Conservation (phyloP, 805 yeast genomes). For the Ogataea angusta region DNA sequence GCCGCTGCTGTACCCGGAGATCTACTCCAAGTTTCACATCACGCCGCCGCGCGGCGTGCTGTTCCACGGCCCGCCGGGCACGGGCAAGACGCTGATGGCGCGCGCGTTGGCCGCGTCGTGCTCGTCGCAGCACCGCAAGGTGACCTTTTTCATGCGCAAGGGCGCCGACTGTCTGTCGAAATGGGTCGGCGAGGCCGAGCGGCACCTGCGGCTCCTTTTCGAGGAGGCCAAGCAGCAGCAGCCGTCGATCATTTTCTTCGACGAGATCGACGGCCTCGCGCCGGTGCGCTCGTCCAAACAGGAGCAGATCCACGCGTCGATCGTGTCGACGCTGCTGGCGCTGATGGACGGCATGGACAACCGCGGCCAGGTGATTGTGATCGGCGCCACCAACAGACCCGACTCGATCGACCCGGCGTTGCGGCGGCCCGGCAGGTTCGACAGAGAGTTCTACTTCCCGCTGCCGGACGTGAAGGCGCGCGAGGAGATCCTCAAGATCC, state of each 20-base stretch:
- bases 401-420: conserved; percentile 98
- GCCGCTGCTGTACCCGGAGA: conserved; percentile 90
- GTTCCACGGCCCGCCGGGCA: conserved; percentile 99
- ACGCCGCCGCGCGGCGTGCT: conserved; percentile 97
- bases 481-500: conserved; percentile 73
- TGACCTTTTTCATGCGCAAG: conserved; percentile 95
- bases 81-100: conserved; percentile 98
- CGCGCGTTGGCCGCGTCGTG: conserved; percentile 95
- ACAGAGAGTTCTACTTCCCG: conserved; percentile 94
- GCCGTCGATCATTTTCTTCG: conserved; percentile 94
- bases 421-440: conserved; percentile 95
- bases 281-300: conserved; percentile 97
- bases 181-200: conserved; percentile 99
- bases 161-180: conserved; percentile 97
- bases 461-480: conserved; percentile 82
- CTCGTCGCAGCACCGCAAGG: conserved; percentile 77
- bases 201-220: conserved; percentile 84
- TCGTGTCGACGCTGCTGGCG: conserved; percentile 91
- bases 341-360: conserved; percentile 99
- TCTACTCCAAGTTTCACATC: conserved; percentile 82
- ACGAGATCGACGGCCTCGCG: conserved; percentile 97
- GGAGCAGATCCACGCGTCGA: conserved; percentile 97
- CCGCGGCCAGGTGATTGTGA: conserved; percentile 95
- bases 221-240: conserved; percentile 96
- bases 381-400: conserved; percentile 97